Percentiles rank a stretch among this genome's conserved stretches.
Evolutionary conservation across 345 rosid genomes (phyloP).

Genomic region (Draba incana): DNA sequence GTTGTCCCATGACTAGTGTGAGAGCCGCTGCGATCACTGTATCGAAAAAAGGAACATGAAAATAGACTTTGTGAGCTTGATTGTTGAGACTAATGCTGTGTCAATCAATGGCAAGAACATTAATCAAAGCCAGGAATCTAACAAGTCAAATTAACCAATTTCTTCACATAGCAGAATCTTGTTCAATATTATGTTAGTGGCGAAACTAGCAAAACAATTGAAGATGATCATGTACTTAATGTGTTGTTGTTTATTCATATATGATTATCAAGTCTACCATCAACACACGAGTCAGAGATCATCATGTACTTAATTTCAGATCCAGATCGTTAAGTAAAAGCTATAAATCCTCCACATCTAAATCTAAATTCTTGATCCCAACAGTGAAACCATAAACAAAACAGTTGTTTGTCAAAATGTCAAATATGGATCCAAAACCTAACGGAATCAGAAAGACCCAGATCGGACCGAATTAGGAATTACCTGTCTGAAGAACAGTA

Average conservation of each 20-base stretch:
- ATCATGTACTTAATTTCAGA: neutral
- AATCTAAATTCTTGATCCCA: conserved; percentile 6
- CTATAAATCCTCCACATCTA: too few relatives aligned
- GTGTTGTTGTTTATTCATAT: neutral
- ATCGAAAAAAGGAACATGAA: too few relatives aligned
- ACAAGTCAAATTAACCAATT: conserved; percentile 17
- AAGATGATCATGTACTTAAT: too few relatives aligned
- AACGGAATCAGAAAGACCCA: neutral
- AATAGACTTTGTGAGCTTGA: too few relatives aligned
- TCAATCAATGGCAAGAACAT: conserved; percentile 20
- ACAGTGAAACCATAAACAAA: neutral
- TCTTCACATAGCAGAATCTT: neutral
- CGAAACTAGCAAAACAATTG: neutral
- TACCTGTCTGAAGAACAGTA: conserved; percentile 76
- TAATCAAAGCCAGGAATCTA: neutral
- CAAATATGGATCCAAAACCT: too few relatives aligned
- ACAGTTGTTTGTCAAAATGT: too few relatives aligned
- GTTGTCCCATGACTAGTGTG: conserved; percentile 86
- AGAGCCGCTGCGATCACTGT: conserved; percentile 72
- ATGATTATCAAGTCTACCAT: neutral
- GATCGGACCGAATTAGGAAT: conserved; percentile 15
- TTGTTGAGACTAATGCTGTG: neutral
- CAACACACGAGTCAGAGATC: conserved; percentile 10
- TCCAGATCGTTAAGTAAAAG: conserved; percentile 23
- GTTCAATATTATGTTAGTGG: neutral